phyloP scores from a whole-genome alignment of 2,329 filamentous ascomycete species.

The Pestalotiopsis sp. region DNA sequence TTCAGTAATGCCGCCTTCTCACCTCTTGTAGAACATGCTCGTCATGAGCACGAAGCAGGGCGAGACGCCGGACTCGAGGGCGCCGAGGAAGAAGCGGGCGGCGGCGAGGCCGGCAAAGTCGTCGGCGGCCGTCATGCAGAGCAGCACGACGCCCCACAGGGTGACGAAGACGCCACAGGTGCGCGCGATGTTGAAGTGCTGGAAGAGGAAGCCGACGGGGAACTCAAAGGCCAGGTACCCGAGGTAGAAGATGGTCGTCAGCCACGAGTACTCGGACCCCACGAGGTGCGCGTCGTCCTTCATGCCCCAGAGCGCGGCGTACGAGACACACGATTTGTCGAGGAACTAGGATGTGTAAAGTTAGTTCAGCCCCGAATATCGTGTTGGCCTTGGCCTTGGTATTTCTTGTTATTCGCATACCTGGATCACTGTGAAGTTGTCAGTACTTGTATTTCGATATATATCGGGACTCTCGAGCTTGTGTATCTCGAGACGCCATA shows the following conservation, averaged over 20 bases:
- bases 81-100: slow-evolving; percentile 63
- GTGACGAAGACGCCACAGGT: slow-evolving; percentile 46
- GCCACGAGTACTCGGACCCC: slow-evolving; percentile 60
- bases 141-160: slow-evolving; percentile 51
- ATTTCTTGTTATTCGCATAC: background rate
- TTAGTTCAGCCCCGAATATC: too few species aligned
- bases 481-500: too few species aligned
- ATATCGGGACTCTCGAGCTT: background rate
- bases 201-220: slow-evolving; percentile 33
- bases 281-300: slow-evolving; percentile 58
- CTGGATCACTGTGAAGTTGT: background rate
- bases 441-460: background rate
- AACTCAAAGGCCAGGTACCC: slow-evolving; percentile 35
- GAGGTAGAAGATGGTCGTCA: slow-evolving; percentile 56
- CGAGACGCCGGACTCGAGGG: slow-evolving; percentile 59
- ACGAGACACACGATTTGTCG: slow-evolving; percentile 57
- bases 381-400: background rate
- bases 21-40: background rate
- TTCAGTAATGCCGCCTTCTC: slow-evolving; percentile 30
- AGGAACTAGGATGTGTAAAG: slow-evolving; percentile 17
- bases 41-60: slow-evolving; percentile 64
- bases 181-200: slow-evolving; percentile 36
- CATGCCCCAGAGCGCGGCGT: slow-evolving; percentile 68
- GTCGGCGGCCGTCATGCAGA: slow-evolving; percentile 54
- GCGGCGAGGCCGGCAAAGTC: slow-evolving; percentile 59